These are phyloP conservation scores for Bonia amplexicaulis DNA, from an alignment of 176 grass and related monocot species.

Conservation along the genomic window DNA sequence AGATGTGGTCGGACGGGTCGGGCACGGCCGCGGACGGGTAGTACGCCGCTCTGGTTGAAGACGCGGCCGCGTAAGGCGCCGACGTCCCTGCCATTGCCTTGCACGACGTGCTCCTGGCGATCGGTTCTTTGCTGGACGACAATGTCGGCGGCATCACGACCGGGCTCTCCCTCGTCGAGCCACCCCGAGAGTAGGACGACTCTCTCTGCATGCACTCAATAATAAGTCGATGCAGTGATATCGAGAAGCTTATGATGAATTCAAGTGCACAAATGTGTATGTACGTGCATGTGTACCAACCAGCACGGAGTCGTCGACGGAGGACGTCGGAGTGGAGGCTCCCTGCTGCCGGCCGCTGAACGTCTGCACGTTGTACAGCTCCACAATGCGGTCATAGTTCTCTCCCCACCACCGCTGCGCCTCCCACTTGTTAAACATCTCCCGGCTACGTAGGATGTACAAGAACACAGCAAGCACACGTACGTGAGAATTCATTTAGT, in stretches of 20 bases:
- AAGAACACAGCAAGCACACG: not conserved
- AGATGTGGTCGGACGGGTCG: conserved; percentile 72
- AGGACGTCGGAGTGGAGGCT: conserved; percentile 59
- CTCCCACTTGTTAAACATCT: conserved; percentile 98
- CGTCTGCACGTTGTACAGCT: conserved; percentile 90
- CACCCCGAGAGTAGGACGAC: conserved; percentile 58
- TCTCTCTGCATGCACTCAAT: conserved; percentile 55
- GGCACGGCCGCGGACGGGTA: conserved; percentile 58
- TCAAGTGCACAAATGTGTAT: not conserved
- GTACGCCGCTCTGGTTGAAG: conserved; percentile 41
- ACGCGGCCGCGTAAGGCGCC: conserved; percentile 12
- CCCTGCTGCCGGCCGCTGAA: conserved; percentile 85
- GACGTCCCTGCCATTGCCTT: conserved; percentile 27
- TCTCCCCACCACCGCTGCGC: conserved; percentile 99
- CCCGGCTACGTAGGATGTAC: conserved; percentile 41
- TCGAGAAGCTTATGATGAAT: not conserved
- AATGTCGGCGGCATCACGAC: conserved; percentile 9
- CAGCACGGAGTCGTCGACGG: conserved; percentile 67
- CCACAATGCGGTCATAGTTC: conserved; percentile 97
- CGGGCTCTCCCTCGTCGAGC: conserved; percentile 64
- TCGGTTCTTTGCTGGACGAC: conserved; percentile 39
- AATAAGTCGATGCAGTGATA: not conserved
- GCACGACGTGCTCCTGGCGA: conserved; percentile 24
- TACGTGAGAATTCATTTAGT: not conserved
- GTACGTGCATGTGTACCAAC: not conserved